A percentile compares a stretch with the other conserved stretches of the same genome.
Evolutionary conservation across 176 grass and related monocot genomes (phyloP).

Genomic region (Luzula sylvatica): DNA sequence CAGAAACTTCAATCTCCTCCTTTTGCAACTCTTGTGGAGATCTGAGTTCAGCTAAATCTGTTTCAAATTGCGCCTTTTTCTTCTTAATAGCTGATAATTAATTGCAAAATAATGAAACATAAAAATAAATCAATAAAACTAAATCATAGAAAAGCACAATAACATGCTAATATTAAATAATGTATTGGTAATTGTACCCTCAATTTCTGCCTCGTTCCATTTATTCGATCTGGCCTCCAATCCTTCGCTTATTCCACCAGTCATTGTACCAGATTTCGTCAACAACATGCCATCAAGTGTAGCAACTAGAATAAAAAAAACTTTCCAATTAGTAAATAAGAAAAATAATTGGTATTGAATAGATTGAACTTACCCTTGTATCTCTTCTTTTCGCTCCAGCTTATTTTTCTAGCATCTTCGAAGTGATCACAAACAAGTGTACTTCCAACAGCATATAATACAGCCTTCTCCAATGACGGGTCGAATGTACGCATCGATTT

Average conservation of each 20-base stretch:
- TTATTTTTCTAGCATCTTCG: slow-evolving; percentile 90
- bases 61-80: slow-evolving; percentile 56
- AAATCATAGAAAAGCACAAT: slow-evolving; percentile 5
- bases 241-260: slow-evolving; percentile 91
- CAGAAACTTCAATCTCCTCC: slow-evolving; percentile 76
- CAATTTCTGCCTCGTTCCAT: slow-evolving; percentile 80
- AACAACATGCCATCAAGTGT: slow-evolving; percentile 90
- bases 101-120: slow-evolving; percentile 4
- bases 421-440: slow-evolving; percentile 98
- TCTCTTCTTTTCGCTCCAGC: slow-evolving; percentile 79
- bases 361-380: slow-evolving; percentile 58
- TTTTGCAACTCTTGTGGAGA: slow-evolving; percentile 75
- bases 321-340: slow-evolving; percentile 4
- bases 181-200: slow-evolving; percentile 28
- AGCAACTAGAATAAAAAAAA: slow-evolving; percentile 48
- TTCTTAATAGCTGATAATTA: slow-evolving; percentile 69
- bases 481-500: slow-evolving; percentile 66
- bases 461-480: slow-evolving; percentile 93
- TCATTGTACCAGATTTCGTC: slow-evolving; percentile 95
- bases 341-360: background rate
- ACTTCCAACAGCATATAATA: slow-evolving; percentile 95
- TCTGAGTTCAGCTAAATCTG: slow-evolving; percentile 70
- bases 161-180: background rate
- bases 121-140: background rate
- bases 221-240: slow-evolving; percentile 99